Conservation (phyloP, 768 basidiomycete genomes). For the Boletus edulis region DNA sequence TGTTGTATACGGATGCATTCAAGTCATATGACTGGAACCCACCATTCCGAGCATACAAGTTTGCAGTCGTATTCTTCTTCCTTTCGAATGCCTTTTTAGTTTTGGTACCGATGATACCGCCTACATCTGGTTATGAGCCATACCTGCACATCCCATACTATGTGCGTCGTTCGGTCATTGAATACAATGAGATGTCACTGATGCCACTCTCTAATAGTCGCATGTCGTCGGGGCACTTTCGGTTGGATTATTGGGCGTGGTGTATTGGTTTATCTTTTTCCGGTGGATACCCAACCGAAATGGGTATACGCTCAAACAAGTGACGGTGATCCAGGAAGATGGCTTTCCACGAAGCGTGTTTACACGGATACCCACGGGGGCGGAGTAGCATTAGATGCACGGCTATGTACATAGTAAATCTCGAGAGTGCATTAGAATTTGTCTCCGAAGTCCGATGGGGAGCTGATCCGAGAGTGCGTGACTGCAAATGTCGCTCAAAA, state of each 20-base stretch:
- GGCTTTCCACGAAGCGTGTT: slow-evolving; percentile 56
- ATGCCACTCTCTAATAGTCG: slow-evolving; percentile 32
- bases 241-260: slow-evolving; percentile 46
- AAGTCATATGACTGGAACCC: slow-evolving; percentile 55
- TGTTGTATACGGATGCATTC: slow-evolving; percentile 53
- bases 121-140: slow-evolving; percentile 44
- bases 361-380: slow-evolving; percentile 29
- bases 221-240: slow-evolving; percentile 48
- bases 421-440: too few relatives aligned
- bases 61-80: slow-evolving; percentile 52
- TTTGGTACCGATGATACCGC: slow-evolving; percentile 63
- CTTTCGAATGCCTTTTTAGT: slow-evolving; percentile 66
- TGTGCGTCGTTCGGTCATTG: slow-evolving; percentile 38
- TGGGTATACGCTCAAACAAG: slow-evolving; percentile 50
- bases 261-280: slow-evolving; percentile 58
- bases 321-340: slow-evolving; percentile 51
- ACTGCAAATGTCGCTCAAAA: slow-evolving; percentile 18
- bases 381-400: too few relatives aligned
- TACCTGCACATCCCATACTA: slow-evolving; percentile 68
- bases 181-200: not conserved
- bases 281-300: slow-evolving; percentile 46
- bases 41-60: slow-evolving; percentile 57
- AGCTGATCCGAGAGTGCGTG: slow-evolving; percentile 3
- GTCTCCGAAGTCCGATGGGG: slow-evolving; percentile 11
- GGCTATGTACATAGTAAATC: too few relatives aligned